phyloP scores from a whole-genome alignment of 306 rosid genomes.

The Boehmeria nivea region DNA sequence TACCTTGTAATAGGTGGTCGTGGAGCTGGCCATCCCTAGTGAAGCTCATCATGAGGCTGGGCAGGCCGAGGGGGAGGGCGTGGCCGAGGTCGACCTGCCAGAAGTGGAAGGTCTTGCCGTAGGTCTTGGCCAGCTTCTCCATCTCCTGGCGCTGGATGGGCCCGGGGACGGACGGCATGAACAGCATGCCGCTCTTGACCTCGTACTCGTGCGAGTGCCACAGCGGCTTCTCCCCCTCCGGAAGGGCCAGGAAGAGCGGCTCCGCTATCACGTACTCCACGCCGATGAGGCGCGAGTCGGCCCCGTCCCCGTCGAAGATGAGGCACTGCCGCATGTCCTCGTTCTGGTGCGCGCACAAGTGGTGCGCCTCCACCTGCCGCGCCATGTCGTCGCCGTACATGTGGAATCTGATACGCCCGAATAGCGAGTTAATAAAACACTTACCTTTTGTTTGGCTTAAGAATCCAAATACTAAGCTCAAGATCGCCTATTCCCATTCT shows the following conservation, averaged over 20 bases:
- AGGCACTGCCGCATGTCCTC: slow-evolving; percentile 86
- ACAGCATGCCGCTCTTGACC: slow-evolving; percentile 61
- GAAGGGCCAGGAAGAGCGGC: slow-evolving; percentile 50
- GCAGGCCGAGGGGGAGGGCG: slow-evolving; percentile 56
- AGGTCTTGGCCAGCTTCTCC: slow-evolving; percentile 66
- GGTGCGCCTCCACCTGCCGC: slow-evolving; percentile 86
- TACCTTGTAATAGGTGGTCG: slow-evolving; percentile 33
- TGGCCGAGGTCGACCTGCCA: slow-evolving; percentile 76
- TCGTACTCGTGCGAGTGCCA: slow-evolving; percentile 90
- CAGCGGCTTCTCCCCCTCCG: slow-evolving; percentile 65
- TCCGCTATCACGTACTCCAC: slow-evolving; percentile 57
- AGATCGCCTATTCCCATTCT: no score
- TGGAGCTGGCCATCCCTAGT: slow-evolving; percentile 71
- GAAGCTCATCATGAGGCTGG: slow-evolving; percentile 71
- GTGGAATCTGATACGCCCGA: slow-evolving; percentile 48
- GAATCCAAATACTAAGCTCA: no score
- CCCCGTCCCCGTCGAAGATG: slow-evolving; percentile 43
- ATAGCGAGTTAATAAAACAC: no score
- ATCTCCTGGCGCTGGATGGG: slow-evolving; percentile 43
- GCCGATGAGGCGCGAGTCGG: slow-evolving; percentile 48
- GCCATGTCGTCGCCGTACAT: slow-evolving; percentile 75
- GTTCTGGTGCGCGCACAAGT: slow-evolving; percentile 63
- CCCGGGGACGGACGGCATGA: slow-evolving; percentile 51
- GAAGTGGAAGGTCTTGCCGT: slow-evolving; percentile 71
- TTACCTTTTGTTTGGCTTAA: no score